These are phyloP conservation scores for Ustilaginoidea virens DNA, from an alignment of 2,329 filamentous ascomycete species.

Conservation along the genomic window DNA sequence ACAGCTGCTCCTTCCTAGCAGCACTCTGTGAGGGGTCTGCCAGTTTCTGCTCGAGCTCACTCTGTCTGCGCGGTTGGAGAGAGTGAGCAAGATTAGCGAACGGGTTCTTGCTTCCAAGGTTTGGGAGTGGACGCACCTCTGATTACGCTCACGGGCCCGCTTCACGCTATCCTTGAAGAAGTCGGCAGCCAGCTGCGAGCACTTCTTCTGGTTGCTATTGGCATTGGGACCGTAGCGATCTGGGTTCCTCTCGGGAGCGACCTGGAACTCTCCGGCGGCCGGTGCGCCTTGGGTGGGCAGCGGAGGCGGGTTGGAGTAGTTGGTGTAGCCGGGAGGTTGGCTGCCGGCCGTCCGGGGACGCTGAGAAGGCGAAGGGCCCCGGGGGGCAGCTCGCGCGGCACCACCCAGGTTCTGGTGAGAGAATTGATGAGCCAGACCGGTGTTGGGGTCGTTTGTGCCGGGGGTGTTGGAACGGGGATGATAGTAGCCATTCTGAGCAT, in stretches of 20 bases:
- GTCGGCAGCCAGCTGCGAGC: conserved; percentile 57
- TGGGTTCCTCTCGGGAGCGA: conserved; percentile 72
- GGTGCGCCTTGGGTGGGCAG: conserved; percentile 43
- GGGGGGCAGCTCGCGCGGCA: conserved; percentile 49
- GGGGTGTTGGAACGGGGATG: conserved; percentile 41
- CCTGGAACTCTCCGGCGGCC: conserved; percentile 58
- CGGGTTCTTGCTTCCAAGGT: not conserved
- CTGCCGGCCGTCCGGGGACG: conserved; percentile 75
- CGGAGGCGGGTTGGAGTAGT: conserved; percentile 46
- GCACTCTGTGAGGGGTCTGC: conserved; percentile 61
- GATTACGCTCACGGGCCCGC: conserved; percentile 84
- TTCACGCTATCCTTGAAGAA: conserved; percentile 99
- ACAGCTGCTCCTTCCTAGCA: conserved; percentile 67
- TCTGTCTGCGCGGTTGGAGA: conserved; percentile 46
- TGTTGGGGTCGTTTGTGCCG: conserved; percentile 66
- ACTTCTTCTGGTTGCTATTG: conserved; percentile 57
- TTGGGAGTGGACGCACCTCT: conserved; percentile 46
- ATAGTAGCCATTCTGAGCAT: conserved; percentile 28
- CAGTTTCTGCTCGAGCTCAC: conserved; percentile 78
- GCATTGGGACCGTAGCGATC: conserved; percentile 39
- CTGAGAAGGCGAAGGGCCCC: conserved; percentile 52
- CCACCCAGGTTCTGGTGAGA: conserved; percentile 86
- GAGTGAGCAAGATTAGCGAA: conserved; percentile 1
- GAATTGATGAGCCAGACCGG: conserved; percentile 87
- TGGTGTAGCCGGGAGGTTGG: conserved; percentile 46